Base-by-base conservation (phyloP, 202 grass and related monocot genomes). In the Schoenoplectus tabernaemontani region DNA sequence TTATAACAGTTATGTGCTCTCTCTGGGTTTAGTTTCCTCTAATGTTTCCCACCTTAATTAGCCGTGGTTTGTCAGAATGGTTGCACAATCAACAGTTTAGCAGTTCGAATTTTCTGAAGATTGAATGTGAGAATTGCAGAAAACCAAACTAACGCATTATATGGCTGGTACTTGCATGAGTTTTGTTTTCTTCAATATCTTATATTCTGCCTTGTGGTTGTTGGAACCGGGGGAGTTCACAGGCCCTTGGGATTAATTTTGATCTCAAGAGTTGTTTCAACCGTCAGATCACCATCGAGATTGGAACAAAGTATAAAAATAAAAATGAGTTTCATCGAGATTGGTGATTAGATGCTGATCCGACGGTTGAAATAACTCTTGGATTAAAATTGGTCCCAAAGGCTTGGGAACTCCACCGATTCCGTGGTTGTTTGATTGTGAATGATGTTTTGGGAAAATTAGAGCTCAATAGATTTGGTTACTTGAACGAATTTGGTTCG, bases 41-140 rank as follows among this genome's bases (percentile, higher is more conserved):
- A 37, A 76, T 76, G 56, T n/a, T n/a, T 76, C 71, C 56, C 48
- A 76, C 23, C 46, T 76, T 56, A 46, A 80, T 37, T 34, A 23
- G 59, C n/a, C 33, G n/a, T n/a, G n/a, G n/a, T n/a, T n/a, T 15
- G 16, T 12, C 34, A 28, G 13, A 64, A 65, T 32, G 11, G 3
- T 47, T 82, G 7, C 38, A 86, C 71, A 54, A 4, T 64, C 26
- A 20, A 69, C 60, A 77, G 32, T 69, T 88, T 84, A 67, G 24
- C 22, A 37, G 13, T 37, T 67, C 9, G 8, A 10, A 22, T 42
- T 22, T 67, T 39, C 19, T 38, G 44, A 37, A 43, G 36, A 43
- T 30, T 53, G 57, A 82, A 81, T 83, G 78, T 82, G 82, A 92
- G 84, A 66, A 57, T 83, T 92, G 84, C 59, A 81, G 42, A 48